Evolutionary conservation across 257 asterid species (phyloP), one percentile per base, ranked within the genome.

Genomic region (Nicotiana attenuata): DNA sequence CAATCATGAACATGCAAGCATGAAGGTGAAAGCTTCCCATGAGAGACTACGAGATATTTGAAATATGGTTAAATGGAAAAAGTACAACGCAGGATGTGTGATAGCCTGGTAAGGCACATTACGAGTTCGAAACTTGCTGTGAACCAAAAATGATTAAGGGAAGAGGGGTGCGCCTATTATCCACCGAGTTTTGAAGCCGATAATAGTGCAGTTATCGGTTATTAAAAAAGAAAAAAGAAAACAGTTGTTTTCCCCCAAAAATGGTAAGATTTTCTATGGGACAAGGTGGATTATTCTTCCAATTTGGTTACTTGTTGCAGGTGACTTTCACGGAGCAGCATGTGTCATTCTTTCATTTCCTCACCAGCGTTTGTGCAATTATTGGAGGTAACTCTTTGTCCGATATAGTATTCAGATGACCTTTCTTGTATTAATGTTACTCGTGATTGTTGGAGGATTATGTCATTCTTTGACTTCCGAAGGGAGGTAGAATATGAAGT

Each of bases 301-400:
- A 80, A 47, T 65, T 14, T 78, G 52, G 81, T 20, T 71, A 78
- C 57, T 68, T 60, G 76, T 86, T 82, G 57, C 92, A 96, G 99
- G 99, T 94, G 83, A 94, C 98, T 47, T 92, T 85, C 87, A 90
- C 88, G 3, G 99, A 94, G 92, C 89, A 87, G 85, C 99, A 96
- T 77, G n/a, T 90, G 5, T 81, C 99, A 8, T 96, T 96, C 91
- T 89, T 96, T 67, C 99, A 96, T 89, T 96, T 96, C 89, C 57
- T 94, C 85, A 96, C 99, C 20, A 93, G 90, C 83, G 87, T 96
- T 35, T 96, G 99, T 86, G 99, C 98, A 86, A 94, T 96, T 77
- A 92, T 96, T 29, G 99, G 99, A 90, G 98, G 99, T 94, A 90
- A 64, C 63, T 77, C 15, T 28, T 50, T n/a, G 22, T 75, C 38